A percentile compares a stretch with the other conserved stretches of the same genome.
These are phyloP conservation scores for Mycena galopus DNA, from an alignment of 768 basidiomycete genomes.

Conservation along the genomic window DNA sequence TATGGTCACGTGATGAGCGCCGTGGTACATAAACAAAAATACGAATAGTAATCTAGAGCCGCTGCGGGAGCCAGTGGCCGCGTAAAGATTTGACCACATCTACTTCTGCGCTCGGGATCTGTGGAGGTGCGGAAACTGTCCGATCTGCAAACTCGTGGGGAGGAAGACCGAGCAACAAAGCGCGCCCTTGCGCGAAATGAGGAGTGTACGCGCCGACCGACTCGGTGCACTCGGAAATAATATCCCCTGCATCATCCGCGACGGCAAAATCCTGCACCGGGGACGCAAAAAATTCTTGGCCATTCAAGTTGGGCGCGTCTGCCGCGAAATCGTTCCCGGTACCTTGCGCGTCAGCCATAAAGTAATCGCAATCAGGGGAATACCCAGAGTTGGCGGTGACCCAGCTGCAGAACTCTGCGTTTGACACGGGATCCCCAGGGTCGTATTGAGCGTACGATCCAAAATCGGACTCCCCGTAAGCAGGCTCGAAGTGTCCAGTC, in stretches of 20 bases:
- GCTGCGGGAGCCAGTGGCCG: constrained; percentile 78
- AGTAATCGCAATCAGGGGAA: neutral
- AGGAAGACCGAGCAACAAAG: constrained; percentile 59
- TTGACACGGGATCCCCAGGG: neutral
- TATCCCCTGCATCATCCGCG: neutral
- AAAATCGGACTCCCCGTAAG: neutral
- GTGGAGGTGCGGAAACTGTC: constrained; percentile 27
- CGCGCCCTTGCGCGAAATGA: constrained; percentile 66
- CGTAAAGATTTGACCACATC: constrained; percentile 71
- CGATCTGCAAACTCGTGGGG: neutral
- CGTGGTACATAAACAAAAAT: too few relatives aligned
- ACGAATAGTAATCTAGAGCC: constrained; percentile 49
- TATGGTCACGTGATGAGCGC: too few relatives aligned
- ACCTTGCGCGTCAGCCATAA: neutral
- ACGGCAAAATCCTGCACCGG: neutral
- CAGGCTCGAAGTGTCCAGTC: neutral
- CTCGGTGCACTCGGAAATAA: constrained; percentile 22
- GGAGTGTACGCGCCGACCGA: constrained; percentile 23
- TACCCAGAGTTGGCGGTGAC: constrained; percentile 5
- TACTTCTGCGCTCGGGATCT: constrained; percentile 63
- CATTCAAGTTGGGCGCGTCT: neutral
- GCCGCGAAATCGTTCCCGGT: neutral
- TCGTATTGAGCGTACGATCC: neutral
- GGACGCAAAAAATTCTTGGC: neutral
- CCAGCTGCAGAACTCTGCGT: neutral